Base-by-base conservation (phyloP, 352 stramenopile species). In the Pythium rhizo-oryzae region DNA sequence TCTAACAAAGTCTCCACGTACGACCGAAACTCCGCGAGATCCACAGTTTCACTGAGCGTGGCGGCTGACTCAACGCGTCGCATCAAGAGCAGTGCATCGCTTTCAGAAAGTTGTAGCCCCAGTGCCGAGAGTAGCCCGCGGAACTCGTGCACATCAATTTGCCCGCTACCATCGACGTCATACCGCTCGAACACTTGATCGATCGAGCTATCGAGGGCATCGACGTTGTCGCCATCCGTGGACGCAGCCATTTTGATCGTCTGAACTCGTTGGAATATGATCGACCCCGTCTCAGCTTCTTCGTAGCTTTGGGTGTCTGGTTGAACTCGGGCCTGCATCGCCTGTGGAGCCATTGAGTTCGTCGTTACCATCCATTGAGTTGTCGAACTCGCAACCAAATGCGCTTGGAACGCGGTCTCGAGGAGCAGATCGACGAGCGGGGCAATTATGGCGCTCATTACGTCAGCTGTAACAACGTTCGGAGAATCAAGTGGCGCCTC, bases 61-160 rank as follows among this genome's bases (percentile, higher is more conserved):
- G 49, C 25, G 6, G 59, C 49, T 7, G 69, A 66, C 18, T 79
- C 74, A 2, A 90, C 69, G 3, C 82, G 72, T 7, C 75, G 73
- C 78, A 91, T 85, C 8, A 93, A 50, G 1, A 93, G 49, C 9
- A 59, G 37, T 8, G 75, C 59, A 44, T 91, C 82, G 13, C 65
- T 44, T 15, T 53, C 59, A 18, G 70, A 70, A 9, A 88, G 52
- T 8, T 79, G 67, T 23, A 93, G 67, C 15, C 85, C 85, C 4
- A 93, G 62, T 0, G 69, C 35, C 2, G 61, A 44, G 3, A 90
- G 55, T 16, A 91, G 68, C 0, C 74, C 43, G 0, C 65, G 41
- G 57, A 93, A 93, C 61, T 93, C 85, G n/a, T 70, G 62, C 8
- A 71, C 57, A 12, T 93, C 85, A 18, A 93, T 89, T 33, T 73